Evolutionary conservation across 805 yeast genomes (phyloP).

Genomic region (Sugiyamaella chiloensis): DNA sequence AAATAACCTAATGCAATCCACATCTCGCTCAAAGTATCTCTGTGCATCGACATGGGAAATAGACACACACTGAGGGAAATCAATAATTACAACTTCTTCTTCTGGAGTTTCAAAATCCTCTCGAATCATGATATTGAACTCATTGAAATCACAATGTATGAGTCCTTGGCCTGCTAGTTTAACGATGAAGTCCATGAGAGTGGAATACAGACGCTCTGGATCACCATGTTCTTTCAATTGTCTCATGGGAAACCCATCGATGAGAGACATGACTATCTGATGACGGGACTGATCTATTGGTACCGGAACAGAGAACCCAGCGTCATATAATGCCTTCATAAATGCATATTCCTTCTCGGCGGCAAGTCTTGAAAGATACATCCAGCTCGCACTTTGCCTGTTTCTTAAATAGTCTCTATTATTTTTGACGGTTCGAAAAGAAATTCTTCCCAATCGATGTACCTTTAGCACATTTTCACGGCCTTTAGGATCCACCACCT

Average conservation of each 20-base stretch:
- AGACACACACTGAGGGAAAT: conserved; percentile 97
- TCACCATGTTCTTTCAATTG: conserved; percentile 68
- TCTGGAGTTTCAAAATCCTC: conserved; percentile 47
- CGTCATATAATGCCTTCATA: conserved; percentile 67
- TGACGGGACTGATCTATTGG: conserved; percentile 91
- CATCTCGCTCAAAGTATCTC: conserved; percentile 86
- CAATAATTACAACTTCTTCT: conserved; percentile 82
- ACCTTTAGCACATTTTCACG: conserved; percentile 75
- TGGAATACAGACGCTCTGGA: conserved; percentile 70
- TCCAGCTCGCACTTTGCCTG: conserved; percentile 79
- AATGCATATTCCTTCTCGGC: conserved; percentile 91
- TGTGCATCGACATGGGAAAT: conserved; percentile 88
- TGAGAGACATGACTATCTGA: conserved; percentile 87
- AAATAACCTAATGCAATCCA: conserved; percentile 80
- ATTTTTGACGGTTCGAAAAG: conserved; percentile 87
- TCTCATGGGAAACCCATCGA: conserved; percentile 88
- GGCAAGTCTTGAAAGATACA: conserved; percentile 83
- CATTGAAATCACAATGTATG: conserved; percentile 97
- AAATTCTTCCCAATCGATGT: conserved; percentile 90
- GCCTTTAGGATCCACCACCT: conserved; percentile 69
- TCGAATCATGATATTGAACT: conserved; percentile 86
- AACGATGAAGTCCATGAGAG: conserved; percentile 83
- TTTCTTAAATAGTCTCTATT: conserved; percentile 86
- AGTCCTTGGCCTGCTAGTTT: conserved; percentile 82
- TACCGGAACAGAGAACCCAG: conserved; percentile 81